phyloP scores from a whole-genome alignment of 139 green algal genomes.

The Parachlorella kessleri region DNA sequence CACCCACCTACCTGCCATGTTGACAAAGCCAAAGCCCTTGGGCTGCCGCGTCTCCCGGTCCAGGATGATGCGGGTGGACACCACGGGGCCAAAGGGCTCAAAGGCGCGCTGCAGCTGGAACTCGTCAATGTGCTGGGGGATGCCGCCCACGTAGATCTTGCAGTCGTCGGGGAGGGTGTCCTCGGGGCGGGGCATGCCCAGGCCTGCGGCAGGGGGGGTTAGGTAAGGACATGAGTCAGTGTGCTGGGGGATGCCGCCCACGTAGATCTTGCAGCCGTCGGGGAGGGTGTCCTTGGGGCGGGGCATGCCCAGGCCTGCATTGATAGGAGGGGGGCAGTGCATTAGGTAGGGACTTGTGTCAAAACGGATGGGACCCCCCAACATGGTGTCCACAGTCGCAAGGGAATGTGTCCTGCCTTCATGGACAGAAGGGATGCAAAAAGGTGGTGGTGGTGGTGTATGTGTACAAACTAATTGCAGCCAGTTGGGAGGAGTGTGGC shows the following conservation, averaged over 20 bases:
- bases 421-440: neutral
- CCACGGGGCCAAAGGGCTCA: conserved; percentile 41
- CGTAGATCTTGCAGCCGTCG: conserved; percentile 45
- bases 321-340: no score
- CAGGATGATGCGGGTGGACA: conserved; percentile 47
- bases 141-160: conserved; percentile 44
- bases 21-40: conserved; percentile 68
- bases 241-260: conserved; percentile 25
- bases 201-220: no score
- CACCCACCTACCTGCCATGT: conserved; percentile 38
- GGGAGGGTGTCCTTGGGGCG: conserved; percentile 25
- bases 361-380: no score
- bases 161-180: conserved; percentile 36
- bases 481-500: no score
- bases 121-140: conserved; percentile 33
- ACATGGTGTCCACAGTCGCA: no score
- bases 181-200: conserved; percentile 5
- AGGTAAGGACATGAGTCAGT: no score
- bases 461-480: neutral
- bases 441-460: neutral
- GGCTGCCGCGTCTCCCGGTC: conserved; percentile 52
- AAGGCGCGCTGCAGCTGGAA: conserved; percentile 33
- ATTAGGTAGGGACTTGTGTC: no score
- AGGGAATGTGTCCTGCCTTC: no score
- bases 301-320: neutral